Evolutionary conservation across 2,329 filamentous ascomycete genomes (phyloP).

Genomic region (Exophiala calicioides): DNA sequence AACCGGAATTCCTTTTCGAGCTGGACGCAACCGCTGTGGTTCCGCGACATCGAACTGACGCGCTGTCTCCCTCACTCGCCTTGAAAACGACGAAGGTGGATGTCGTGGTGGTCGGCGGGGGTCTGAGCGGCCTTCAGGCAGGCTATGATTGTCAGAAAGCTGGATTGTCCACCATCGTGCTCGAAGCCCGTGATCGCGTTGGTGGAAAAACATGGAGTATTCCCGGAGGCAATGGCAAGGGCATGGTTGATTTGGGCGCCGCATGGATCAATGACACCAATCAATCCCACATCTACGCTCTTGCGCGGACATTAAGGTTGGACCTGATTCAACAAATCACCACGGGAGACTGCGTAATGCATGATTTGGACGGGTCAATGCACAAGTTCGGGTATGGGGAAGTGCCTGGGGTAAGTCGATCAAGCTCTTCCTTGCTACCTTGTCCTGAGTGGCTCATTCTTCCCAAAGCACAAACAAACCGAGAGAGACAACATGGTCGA

Average conservation of each 20-base stretch:
- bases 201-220: constrained; percentile 43
- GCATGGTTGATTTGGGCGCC: constrained; percentile 56
- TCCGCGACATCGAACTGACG: too few relatives aligned
- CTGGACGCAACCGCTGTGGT: constrained; percentile 46
- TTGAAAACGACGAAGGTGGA: constrained; percentile 43
- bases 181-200: constrained; percentile 46
- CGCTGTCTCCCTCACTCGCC: too few relatives aligned
- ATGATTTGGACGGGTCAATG: not conserved
- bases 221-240: constrained; percentile 24
- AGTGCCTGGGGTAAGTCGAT: not conserved
- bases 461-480: too few relatives aligned
- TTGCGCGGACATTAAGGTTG: constrained; percentile 36
- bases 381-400: not conserved
- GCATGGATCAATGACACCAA: constrained; percentile 62
- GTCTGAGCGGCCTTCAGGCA: constrained; percentile 41
- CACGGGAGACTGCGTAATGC: constrained; percentile 44
- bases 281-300: constrained; percentile 48
- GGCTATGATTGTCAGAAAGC: constrained; percentile 35
- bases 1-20: constrained; percentile 44
- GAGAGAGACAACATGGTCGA: constrained; percentile 33
- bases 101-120: constrained; percentile 42
- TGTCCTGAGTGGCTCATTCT: too few relatives aligned
- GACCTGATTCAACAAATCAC: constrained; percentile 52
- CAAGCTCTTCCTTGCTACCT: too few relatives aligned
- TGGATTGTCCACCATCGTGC: constrained; percentile 36